Conservation (phyloP, 164 flowering plant genomes). For the Hamamelis virginiana region DNA sequence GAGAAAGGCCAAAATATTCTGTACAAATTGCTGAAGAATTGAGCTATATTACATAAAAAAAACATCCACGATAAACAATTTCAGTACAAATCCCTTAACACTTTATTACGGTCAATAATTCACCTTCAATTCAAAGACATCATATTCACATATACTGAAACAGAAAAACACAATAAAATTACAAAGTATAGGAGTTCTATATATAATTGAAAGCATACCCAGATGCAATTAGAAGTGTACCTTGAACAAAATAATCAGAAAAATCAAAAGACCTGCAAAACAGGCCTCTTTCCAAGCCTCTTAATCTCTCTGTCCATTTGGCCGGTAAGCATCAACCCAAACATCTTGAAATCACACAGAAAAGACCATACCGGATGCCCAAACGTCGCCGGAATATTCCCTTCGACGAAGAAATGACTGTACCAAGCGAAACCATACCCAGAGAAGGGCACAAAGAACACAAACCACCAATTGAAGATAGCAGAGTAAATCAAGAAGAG, state of each 20-base stretch:
- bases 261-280: slow-evolving; percentile 44
- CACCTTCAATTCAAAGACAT: slow-evolving; percentile 5
- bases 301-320: slow-evolving; percentile 90
- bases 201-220: not conserved
- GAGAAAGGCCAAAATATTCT: no score
- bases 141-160: not conserved
- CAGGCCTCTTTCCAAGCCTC: slow-evolving; percentile 90
- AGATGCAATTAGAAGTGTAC: slow-evolving; percentile 2
- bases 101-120: not conserved
- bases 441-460: slow-evolving; percentile 56
- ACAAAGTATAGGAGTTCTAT: not conserved
- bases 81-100: not conserved
- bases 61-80: not conserved
- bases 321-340: slow-evolving; percentile 88
- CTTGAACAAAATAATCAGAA: not conserved
- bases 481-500: slow-evolving; percentile 42
- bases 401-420: slow-evolving; percentile 91
- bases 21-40: no score
- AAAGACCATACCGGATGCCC: slow-evolving; percentile 93
- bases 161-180: not conserved
- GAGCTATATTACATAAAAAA: no score
- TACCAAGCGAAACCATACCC: slow-evolving; percentile 95
- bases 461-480: slow-evolving; percentile 67
- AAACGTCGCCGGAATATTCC: slow-evolving; percentile 78
- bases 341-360: slow-evolving; percentile 89